Base-by-base conservation (phyloP, 352 stramenopile genomes). In the Globisporangium uncinulatum region DNA sequence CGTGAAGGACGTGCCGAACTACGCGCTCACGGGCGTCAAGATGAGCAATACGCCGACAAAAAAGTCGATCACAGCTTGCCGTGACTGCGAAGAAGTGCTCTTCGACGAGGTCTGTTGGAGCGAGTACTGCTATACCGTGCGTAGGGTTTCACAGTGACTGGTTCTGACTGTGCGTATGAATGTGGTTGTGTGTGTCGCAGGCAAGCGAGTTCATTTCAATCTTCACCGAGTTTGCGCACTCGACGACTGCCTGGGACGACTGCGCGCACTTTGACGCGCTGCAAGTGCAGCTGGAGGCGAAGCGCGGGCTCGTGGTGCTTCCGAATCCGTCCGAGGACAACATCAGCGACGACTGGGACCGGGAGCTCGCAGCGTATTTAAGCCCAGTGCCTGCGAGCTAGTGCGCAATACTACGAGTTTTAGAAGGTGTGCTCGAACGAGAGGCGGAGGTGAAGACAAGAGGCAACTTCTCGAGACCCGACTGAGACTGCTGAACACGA, bases 1-100 rank as follows among this genome's bases (percentile, higher is more conserved):
- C 41, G 76, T 93, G 51, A 93, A 93, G 65, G 83, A 93, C 55
- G 83, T 93, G 52, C 83, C 83, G 5, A 93, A 93, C 50, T 76
- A 79, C 53, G 73, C 83, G n/a, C 75, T 93, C 46, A 89, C 76
- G 2, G 62, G 66, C 20, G 73, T 93, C 56, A 87, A 88, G 53
- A 86, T 90, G 78, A 88, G 68, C 63, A 89, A 89, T 61, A 87
- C 76, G 15, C 78, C 80, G 3, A 80, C 71, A 9, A 87, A 88
- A 36, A 93, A 93, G 63, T 91, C 78, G 15, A 89, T 93, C 55
- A 89, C 81, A 5, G 74, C 76, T 3, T 89, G 76, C 63, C 75
- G 83, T 1, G 83, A 93, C 48, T 86, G 83, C 54, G 83, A 93
- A 59, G 81, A 93, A 65, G 79, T 93, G 49, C 56, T 78, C 31